phyloP scores from a whole-genome alignment of 2,329 filamentous ascomycete genomes.

The Triangularia verruculosa region DNA sequence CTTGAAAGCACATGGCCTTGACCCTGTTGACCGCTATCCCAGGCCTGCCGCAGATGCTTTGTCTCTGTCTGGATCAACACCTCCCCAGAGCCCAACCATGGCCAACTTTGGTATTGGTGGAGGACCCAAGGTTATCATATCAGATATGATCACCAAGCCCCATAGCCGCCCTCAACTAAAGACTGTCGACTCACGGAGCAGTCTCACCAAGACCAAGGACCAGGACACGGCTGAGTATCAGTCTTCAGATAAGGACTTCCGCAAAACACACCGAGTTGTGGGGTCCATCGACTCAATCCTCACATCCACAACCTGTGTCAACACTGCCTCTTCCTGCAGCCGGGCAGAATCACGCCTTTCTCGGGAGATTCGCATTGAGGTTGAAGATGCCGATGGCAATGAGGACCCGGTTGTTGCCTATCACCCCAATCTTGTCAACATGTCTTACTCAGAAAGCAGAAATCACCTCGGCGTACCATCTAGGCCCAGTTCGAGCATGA shows the following conservation, averaged over 20 bases:
- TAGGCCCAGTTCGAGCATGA: constrained; percentile 1
- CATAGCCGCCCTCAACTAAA: constrained; percentile 18
- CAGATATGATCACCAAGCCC: constrained; percentile 12
- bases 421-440: constrained; percentile 13
- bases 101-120: constrained; percentile 17
- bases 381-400: constrained; percentile 17
- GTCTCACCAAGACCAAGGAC: constrained; percentile 9
- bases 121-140: constrained; percentile 18
- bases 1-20: constrained; percentile 9
- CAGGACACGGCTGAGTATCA: constrained; percentile 7
- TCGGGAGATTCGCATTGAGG: constrained; percentile 20
- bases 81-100: constrained; percentile 27
- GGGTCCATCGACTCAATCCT: constrained; percentile 30
- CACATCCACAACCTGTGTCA: constrained; percentile 28
- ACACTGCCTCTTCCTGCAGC: constrained; percentile 29
- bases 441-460: constrained; percentile 14
- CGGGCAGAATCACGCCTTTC: constrained; percentile 27
- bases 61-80: constrained; percentile 27
- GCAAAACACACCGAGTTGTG: constrained; percentile 26
- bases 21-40: constrained; percentile 8
- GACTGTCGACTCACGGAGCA: constrained; percentile 15
- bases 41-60: constrained; percentile 21
- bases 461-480: constrained; percentile 11
- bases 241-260: constrained; percentile 13
- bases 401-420: neutral